These are phyloP conservation scores for Candida dajiaensis DNA, from an alignment of 805 yeast genomes.

Conservation along the genomic window DNA sequence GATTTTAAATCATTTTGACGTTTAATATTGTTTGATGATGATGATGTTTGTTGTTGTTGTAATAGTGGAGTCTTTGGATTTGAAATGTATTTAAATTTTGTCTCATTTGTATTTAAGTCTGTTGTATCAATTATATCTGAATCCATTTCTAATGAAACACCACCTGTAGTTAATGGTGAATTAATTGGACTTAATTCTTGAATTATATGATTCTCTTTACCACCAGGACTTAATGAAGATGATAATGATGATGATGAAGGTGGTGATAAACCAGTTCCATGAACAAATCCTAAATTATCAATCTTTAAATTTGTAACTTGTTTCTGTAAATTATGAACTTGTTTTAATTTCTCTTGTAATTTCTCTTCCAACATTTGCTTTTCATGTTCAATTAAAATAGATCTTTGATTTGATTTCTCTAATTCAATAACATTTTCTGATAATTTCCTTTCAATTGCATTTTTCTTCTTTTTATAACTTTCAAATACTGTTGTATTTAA, in stretches of 20 bases:
- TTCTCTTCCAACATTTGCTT: conserved; percentile 27
- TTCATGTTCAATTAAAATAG: conserved; percentile 31
- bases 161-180: conserved; percentile 23
- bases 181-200: conserved; percentile 2
- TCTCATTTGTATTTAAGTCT: too few relatives aligned
- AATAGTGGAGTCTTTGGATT: conserved; percentile 20
- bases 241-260: too few relatives aligned
- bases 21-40: conserved; percentile 9
- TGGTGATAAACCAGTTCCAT: too few relatives aligned
- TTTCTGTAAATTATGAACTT: conserved; percentile 37
- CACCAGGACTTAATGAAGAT: too few relatives aligned
- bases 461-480: conserved; percentile 45
- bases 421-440: conserved; percentile 32
- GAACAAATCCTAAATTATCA: conserved; percentile 18
- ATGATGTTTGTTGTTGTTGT: too few relatives aligned
- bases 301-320: conserved; percentile 36
- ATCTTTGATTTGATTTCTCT: conserved; percentile 30
- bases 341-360: conserved; percentile 30
- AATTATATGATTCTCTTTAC: conserved; percentile 9
- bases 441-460: conserved; percentile 45
- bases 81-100: neutral
- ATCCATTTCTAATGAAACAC: conserved; percentile 13
- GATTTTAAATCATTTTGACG: conserved; percentile 14
- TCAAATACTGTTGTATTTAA: conserved; percentile 48
- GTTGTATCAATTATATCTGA: too few relatives aligned